Evolutionary conservation across 768 basidiomycete species (phyloP).

Genomic region (Suillus brevipes): DNA sequence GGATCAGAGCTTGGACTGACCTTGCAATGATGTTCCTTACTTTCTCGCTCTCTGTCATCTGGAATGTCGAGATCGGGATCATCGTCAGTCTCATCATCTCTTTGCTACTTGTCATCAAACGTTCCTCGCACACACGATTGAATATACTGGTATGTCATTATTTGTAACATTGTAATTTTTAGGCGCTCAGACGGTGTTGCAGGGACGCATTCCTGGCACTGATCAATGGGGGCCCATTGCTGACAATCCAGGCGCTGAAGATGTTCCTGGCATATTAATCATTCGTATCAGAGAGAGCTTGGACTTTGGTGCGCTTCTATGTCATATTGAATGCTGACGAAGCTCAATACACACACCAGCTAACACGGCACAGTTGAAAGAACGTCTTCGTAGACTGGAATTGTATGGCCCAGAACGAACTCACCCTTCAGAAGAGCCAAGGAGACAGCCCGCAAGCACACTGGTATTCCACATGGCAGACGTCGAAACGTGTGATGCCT

Average conservation of each 20-base stretch:
- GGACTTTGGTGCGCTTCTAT: conserved; percentile 70
- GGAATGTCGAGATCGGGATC: conserved; percentile 91
- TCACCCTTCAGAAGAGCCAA: conserved; percentile 89
- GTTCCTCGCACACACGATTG: conserved; percentile 88
- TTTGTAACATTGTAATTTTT: not conserved
- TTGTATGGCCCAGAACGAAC: conserved; percentile 76
- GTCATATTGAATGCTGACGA: not conserved
- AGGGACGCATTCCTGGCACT: conserved; percentile 89
- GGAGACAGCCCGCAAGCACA: conserved; percentile 68
- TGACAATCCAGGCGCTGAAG: conserved; percentile 85
- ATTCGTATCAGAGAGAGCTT: conserved; percentile 87
- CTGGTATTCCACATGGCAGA: conserved; percentile 94
- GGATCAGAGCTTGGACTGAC: conserved; percentile 94
- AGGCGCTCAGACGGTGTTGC: not conserved
- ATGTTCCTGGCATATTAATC: conserved; percentile 79
- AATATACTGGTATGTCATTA: conserved; percentile 68
- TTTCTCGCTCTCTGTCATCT: conserved; percentile 83
- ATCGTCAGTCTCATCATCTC: conserved; percentile 87
- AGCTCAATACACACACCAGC: not conserved
- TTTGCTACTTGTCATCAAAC: conserved; percentile 84
- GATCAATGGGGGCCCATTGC: conserved; percentile 88
- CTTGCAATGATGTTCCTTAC: conserved; percentile 84
- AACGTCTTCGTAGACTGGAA: conserved; percentile 81
- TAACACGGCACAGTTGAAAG: conserved; percentile 36
- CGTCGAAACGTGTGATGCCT: conserved; percentile 88